Evolutionary conservation across 192 early-diverging fungal species (phyloP), one percentile per base, ranked within the genome.

Genomic region (Helicostylum pulchrum): DNA sequence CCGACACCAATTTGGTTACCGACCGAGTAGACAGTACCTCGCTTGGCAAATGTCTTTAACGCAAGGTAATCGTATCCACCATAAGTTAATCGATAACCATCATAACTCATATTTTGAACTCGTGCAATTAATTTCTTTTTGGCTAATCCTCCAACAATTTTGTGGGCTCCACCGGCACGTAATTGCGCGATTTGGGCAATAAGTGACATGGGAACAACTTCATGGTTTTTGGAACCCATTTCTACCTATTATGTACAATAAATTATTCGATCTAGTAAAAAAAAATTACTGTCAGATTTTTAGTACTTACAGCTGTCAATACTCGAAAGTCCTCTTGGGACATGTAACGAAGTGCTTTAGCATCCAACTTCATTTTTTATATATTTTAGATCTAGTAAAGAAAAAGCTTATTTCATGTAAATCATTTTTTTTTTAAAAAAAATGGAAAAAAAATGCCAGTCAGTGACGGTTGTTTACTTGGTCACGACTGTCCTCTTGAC

Each of bases 1-100:
- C 98, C 98, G 7, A 99, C 95, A 73, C 98, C 98, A 71, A 99
- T 98, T 79, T 98, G 95, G 79, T 98, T 97, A 17, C 98, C 98
- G 4, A 99, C 95, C 23, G 95, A 98, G 62, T 85, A 86, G 14
- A 99, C 87, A 1, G 86, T 79, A 9, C 91, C 92, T 47, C 95
- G 85, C 71, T 91, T 91, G 59, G 84, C 87, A 69, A 99, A 81
- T 6, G 98, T 94, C 73, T 91, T 93, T 36, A 99, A 81, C 0
- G 98, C 96, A 49, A 99, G 81, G 72, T 98, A 98, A 75, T 99
- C 98, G 81, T 96, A 99, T n/a, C 98, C 98, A 53, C 95, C 94
- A 71, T 99, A 99, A 26, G 97, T 95, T 60, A 99, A 81, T 50
- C 94, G 83, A 77, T 98, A 99, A 23, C 98, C 98, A 34, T 93